Evolutionary conservation across 2,329 filamentous ascomycete genomes (phyloP), one percentile per base, ranked within the genome.

Genomic region (Elsinoe arachidis): DNA sequence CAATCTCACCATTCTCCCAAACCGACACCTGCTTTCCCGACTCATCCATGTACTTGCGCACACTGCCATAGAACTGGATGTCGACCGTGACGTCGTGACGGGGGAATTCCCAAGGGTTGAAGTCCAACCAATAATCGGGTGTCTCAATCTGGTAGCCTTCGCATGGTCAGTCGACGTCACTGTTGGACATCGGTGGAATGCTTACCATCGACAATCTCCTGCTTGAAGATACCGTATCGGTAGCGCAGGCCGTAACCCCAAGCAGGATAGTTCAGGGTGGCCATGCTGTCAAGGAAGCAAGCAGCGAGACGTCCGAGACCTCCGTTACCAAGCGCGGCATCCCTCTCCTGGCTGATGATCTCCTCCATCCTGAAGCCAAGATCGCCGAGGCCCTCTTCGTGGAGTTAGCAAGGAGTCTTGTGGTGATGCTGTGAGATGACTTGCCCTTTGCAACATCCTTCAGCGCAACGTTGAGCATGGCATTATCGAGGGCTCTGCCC

Each of bases 101-200:
- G 41, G 91, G 90, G 68, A 97, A 99, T 71, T 99, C 93, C 93
- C 93, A 99, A 0, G 93, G 93, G 73, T 99, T 99, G 74, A 97
- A 96, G 71, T 97, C 93, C 56, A 99, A 83, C 93, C 93, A 99
- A 75, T 99, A 97, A 72, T 99, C 93, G 17, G 93, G 93, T 59
- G 97, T 88, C 70, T 99, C 93, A 62, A 99, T 90, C 73, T 99
- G 93, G 71, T 96, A 99, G 17, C 49, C 19, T 23, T 6, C 17
- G 9, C 11, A 21, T n/a, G 11, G 34, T 39, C n/a, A 53, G 17
- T 23, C n/a, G n/a, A n/a, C n/a, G n/a, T n/a, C n/a, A n/a, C n/a
- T n/a, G n/a, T n/a, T n/a, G n/a, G n/a, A n/a, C n/a, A n/a, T n/a
- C n/a, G n/a, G n/a, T n/a, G n/a, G n/a, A n/a, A n/a, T 23, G 21